Conservation (phyloP, 495 filamentous ascomycete genomes). For the Symbiotaphrina buchneri region DNA sequence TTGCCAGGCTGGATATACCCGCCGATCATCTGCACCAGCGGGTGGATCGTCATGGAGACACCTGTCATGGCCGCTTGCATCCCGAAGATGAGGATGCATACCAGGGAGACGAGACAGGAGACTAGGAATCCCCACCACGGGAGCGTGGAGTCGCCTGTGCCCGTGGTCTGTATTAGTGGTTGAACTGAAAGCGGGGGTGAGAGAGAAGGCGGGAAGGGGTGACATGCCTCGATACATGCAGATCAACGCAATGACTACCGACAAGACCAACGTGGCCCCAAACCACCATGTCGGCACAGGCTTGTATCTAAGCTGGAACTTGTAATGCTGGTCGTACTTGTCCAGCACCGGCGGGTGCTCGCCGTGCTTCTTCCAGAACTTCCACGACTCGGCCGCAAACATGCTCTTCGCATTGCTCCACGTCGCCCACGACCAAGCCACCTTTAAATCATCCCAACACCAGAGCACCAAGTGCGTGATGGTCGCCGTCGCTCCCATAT, state of each 20-base stretch:
- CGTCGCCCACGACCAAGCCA: slow-evolving; percentile 9
- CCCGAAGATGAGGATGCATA: slow-evolving; percentile 16
- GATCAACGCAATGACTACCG: slow-evolving; percentile 24
- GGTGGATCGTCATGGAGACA: slow-evolving; percentile 12
- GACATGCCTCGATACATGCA: no score
- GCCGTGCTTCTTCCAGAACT: slow-evolving; percentile 13
- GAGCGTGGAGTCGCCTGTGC: slow-evolving; percentile 24
- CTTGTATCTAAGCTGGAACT: slow-evolving; percentile 21
- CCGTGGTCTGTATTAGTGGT: no score
- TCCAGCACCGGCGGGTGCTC: slow-evolving; percentile 6
- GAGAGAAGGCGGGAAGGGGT: no score
- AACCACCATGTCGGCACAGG: slow-evolving; percentile 36
- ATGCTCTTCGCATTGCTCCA: slow-evolving; percentile 7
- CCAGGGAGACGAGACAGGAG: no score
- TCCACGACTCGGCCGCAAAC: slow-evolving; percentile 5
- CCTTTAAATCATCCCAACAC: slow-evolving; percentile 14
- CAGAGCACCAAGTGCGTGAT: slow-evolving; percentile 16
- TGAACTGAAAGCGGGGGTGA: no score
- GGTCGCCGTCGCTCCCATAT: slow-evolving; percentile 19
- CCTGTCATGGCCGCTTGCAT: slow-evolving; percentile 16
- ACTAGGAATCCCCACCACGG: slow-evolving; percentile 33
- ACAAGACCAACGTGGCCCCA: slow-evolving; percentile 16
- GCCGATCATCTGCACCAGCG: slow-evolving; percentile 16
- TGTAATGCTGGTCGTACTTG: slow-evolving; percentile 21
- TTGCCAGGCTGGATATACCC: slow-evolving; percentile 19